Base-by-base conservation (phyloP, 345 rosid species). In the Lepidium africanum region DNA sequence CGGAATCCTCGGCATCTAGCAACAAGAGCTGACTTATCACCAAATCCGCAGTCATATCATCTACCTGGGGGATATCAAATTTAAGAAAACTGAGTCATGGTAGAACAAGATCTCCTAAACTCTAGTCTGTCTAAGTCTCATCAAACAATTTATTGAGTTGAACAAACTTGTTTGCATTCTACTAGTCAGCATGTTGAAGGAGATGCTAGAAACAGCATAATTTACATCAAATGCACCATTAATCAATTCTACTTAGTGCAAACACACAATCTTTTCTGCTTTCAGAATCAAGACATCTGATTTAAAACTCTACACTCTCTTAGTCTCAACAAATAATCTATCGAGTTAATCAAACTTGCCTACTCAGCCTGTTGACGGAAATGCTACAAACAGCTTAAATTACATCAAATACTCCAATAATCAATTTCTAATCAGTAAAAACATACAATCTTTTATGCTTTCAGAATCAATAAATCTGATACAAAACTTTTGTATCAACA, bases 21-120 rank as follows among this genome's bases (percentile, higher is more conserved):
- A 93, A 79, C 59, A 93, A 82, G 64, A 93, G 90, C 80, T 93
- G 97, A 76, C 92, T 90, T 74, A 90, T 88, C 3, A 90, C 59
- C 70, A 93, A 85, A 81, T 93, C 98, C 1, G 96, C 97, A 10
- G 92, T 78, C 76, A 81, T 63, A 65, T 88, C 96, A 83, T 93
- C 98, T 6, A 93, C 90, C 98, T 93, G 80, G 13, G 39, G 39
- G 35, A 59, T 7, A 81, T 13, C 66, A 56, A 70, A 35, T 19
- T 33, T 11, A 19, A 17, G 37, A 47, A 16, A 21, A 13, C 15
- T 53, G 57, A 54, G 47, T 32, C 19, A 2, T 7, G 0, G 14
- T 4, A 52, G 1, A 27, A 59, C 36, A 70, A 57, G 56, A 30
- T 49, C 42, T 50, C 15, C 4, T 13, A 30, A 47, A 6, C 56